phyloP scores from a whole-genome alignment of 2,329 filamentous ascomycete genomes.

The Dactylellina haptotyla region DNA sequence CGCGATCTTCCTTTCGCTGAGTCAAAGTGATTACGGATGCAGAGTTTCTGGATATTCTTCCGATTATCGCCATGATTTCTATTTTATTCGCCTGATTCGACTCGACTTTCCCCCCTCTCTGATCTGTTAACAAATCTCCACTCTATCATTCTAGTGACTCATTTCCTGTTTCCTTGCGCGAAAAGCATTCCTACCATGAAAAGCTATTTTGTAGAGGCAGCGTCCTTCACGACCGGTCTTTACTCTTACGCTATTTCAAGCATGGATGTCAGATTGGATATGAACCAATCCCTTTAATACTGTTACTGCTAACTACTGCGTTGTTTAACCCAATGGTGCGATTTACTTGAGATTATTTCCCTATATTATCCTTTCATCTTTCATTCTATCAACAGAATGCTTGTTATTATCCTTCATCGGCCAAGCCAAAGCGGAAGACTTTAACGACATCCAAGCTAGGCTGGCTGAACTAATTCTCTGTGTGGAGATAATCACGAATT shows the following conservation, averaged over 20 bases:
- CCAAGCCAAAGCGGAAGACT: constrained; percentile 12
- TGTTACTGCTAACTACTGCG: not conserved
- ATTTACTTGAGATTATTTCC: not conserved
- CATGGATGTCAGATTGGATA: not conserved
- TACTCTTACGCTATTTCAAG: not conserved
- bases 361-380: not conserved
- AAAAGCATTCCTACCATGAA: not conserved
- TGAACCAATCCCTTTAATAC: not conserved
- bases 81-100: too few relatives aligned
- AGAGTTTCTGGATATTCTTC: not conserved
- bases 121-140: not conserved
- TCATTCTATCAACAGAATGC: constrained; percentile 23
- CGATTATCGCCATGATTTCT: not conserved
- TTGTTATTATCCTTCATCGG: constrained; percentile 10
- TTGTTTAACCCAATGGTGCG: not conserved
- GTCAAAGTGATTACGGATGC: constrained; percentile 14
- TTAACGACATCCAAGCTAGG: constrained; percentile 15
- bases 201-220: constrained; percentile 1
- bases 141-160: not conserved
- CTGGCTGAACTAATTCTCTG: constrained; percentile 1
- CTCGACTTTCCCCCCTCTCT: too few relatives aligned
- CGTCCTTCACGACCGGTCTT: constrained; percentile 15
- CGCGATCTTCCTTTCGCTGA: constrained; percentile 66
- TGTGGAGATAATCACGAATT: not conserved
- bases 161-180: not conserved